Conservation (phyloP, 2,329 filamentous ascomycete genomes). For the Hypomyces perniciosus region DNA sequence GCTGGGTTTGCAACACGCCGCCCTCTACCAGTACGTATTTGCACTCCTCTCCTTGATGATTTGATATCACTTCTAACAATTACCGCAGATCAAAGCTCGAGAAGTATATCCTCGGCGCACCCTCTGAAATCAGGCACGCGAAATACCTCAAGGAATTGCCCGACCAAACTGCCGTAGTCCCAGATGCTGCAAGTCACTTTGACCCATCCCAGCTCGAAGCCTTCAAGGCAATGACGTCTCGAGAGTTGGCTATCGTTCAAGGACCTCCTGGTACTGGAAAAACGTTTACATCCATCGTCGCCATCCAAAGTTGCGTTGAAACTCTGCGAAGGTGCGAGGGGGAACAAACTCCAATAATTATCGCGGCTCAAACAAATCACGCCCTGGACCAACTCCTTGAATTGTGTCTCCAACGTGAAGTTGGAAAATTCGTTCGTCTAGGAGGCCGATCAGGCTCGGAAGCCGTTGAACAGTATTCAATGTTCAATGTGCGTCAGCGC, state of each 20-base stretch:
- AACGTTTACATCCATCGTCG: slow-evolving; percentile 72
- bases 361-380: slow-evolving; percentile 86
- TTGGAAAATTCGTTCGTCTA: slow-evolving; percentile 49
- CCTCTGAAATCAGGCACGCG: slow-evolving; percentile 27
- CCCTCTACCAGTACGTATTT: slow-evolving; percentile 43
- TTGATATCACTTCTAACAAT: background rate
- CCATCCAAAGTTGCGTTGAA: slow-evolving; percentile 44
- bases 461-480: slow-evolving; percentile 57
- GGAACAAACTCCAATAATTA: slow-evolving; percentile 57
- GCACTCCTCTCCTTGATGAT: background rate
- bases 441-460: slow-evolving; percentile 64
- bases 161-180: background rate
- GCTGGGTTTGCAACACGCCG: slow-evolving; percentile 60
- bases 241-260: slow-evolving; percentile 69
- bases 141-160: slow-evolving; percentile 22
- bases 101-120: slow-evolving; percentile 52
- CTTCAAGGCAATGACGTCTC: slow-evolving; percentile 63
- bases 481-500: slow-evolving; percentile 53
- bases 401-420: slow-evolving; percentile 48
- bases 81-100: slow-evolving; percentile 48
- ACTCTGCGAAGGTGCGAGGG: slow-evolving; percentile 50
- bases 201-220: slow-evolving; percentile 68
- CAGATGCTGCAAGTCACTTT: slow-evolving; percentile 35
- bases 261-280: slow-evolving; percentile 74
- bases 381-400: slow-evolving; percentile 76